phyloP scores from a whole-genome alignment of 1,284 basidiomycete species.

The Mixia osmundae region DNA sequence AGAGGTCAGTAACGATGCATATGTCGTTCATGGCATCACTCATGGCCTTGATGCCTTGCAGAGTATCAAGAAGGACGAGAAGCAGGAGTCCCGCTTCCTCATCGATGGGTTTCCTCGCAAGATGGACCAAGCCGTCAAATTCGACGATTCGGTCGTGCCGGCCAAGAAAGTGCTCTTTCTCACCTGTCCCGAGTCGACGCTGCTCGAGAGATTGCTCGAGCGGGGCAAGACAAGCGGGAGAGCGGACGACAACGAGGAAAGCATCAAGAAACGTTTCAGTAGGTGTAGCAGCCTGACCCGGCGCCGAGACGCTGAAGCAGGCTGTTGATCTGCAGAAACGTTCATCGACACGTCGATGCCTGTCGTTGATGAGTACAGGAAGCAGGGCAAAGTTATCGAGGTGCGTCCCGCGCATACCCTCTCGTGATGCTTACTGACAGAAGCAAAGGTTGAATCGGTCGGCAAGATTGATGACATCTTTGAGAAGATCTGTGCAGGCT shows the following conservation, averaged over 20 bases:
- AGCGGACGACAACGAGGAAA: constrained; percentile 87
- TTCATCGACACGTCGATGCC: constrained; percentile 89
- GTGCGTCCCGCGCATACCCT: constrained; percentile 51
- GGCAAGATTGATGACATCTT: no score
- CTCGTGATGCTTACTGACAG: no score
- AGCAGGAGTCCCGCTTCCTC: constrained; percentile 78
- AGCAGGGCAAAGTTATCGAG: constrained; percentile 48
- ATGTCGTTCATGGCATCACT: constrained; percentile 10
- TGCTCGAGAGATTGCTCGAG: constrained; percentile 64
- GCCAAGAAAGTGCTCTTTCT: constrained; percentile 68
- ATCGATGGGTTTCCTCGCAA: constrained; percentile 96
- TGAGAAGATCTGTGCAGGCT: no score
- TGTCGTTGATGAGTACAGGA: constrained; percentile 66
- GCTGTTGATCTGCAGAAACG: constrained; percentile 37
- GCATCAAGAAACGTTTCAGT: constrained; percentile 91
- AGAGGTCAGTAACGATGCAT: constrained; percentile 26
- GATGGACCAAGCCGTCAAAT: constrained; percentile 91
- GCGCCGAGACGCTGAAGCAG: no score
- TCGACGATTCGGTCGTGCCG: constrained; percentile 56
- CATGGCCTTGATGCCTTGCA: constrained; percentile 15
- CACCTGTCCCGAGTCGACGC: constrained; percentile 67
- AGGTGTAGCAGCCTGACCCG: no score
- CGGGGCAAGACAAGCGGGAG: constrained; percentile 83
- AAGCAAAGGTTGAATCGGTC: no score
- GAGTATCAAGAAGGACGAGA: constrained; percentile 36